These are phyloP conservation scores for barley (Hordeum vulgare) DNA, from an alignment of 176 grass and related monocot genomes.

Conservation along the genomic window MorexV3_pseudomolecules_assembly NC_058518.1:436599877-436600376, in stretches of 20 bases:
- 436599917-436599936: too few species aligned
- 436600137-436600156: background rate
- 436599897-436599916: too few species aligned
- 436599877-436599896: too few species aligned
- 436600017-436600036: too few species aligned
- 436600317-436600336: constrained; percentile 47
- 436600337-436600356: constrained; percentile 87
- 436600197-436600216: background rate
- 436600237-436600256: too few species aligned
- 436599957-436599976: too few species aligned
- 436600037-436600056: background rate
- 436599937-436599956: too few species aligned
- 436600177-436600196: background rate
- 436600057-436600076: background rate
- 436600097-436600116: background rate
- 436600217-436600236: background rate
- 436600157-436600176: background rate
- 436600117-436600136: background rate
- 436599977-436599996: too few species aligned
- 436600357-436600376: constrained; percentile 82
- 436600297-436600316: constrained; percentile 80
- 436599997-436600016: too few species aligned
- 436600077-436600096: background rate
- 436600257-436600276: constrained; percentile 25
- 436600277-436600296: constrained; percentile 20